A percentile compares a stretch with the other conserved stretches of the same genome.
phyloP scores from a whole-genome alignment of 306 rosid genomes.

The Cyamopsis tetragonoloba region DNA sequence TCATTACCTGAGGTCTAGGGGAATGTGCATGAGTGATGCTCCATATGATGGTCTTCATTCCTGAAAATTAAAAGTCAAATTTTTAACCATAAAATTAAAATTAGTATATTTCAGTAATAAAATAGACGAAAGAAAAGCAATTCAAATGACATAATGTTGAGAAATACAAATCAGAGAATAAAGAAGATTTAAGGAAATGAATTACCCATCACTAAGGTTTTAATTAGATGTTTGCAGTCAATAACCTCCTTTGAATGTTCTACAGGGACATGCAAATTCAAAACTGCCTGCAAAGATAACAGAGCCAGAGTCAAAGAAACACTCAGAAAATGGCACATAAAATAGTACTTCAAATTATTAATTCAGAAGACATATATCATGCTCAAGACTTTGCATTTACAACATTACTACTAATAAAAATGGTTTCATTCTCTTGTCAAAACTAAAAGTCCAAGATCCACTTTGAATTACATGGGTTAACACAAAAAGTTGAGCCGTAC shows the following conservation, averaged over 20 bases:
- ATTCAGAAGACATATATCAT: no score
- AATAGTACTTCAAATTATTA: neutral
- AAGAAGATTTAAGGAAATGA: constrained; percentile 24
- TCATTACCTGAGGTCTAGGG: constrained; percentile 84
- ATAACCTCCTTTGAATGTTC: constrained; percentile 94
- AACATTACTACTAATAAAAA: neutral
- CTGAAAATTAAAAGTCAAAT: constrained; percentile 37
- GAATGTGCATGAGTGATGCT: constrained; percentile 97
- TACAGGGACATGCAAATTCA: constrained; percentile 81
- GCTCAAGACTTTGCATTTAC: neutral
- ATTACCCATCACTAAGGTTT: constrained; percentile 98
- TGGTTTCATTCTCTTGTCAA: neutral
- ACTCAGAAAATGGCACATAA: neutral
- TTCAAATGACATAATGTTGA: no score
- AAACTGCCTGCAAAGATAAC: constrained; percentile 82
- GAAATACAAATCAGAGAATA: neutral
- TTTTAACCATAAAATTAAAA: neutral
- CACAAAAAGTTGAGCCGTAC: neutral
- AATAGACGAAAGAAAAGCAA: neutral
- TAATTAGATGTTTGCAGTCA: constrained; percentile 92
- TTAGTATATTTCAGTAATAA: neutral
- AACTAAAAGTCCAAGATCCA: neutral
- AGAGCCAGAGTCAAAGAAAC: constrained; percentile 14
- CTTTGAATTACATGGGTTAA: neutral
- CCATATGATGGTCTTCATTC: constrained; percentile 99